phyloP scores from a whole-genome alignment of 2,329 filamentous ascomycete species.

The Amauroascus niger region DNA sequence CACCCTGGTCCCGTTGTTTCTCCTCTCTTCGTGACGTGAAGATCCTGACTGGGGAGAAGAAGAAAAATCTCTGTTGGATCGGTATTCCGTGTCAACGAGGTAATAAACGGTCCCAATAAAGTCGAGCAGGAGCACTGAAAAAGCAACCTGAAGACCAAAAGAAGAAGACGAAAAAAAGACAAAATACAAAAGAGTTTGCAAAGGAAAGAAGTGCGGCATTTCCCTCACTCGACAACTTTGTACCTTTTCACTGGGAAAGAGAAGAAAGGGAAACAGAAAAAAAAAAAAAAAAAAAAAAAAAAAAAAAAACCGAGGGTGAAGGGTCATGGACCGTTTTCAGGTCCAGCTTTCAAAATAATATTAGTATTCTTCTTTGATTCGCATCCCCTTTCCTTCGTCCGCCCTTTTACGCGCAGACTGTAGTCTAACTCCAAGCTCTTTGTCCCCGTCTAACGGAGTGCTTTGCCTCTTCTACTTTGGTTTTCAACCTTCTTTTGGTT shows the following conservation, averaged over 20 bases:
- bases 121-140: too few relatives aligned
- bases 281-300: background rate
- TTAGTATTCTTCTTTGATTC: background rate
- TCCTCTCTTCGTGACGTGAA: background rate
- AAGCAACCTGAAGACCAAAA: too few relatives aligned
- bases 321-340: conserved; percentile 1
- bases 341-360: background rate
- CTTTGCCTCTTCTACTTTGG: background rate
- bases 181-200: too few relatives aligned
- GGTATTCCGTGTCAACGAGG: background rate
- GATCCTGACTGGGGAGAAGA: too few relatives aligned
- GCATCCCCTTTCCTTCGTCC: background rate
- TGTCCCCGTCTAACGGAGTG: background rate
- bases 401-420: background rate
- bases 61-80: background rate
- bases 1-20: background rate
- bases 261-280: background rate
- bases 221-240: too few relatives aligned
- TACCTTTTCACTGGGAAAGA: too few relatives aligned
- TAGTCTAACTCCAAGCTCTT: background rate
- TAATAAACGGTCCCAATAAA: background rate
- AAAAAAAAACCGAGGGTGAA: background rate
- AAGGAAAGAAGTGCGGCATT: too few relatives aligned
- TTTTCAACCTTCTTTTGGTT: background rate
- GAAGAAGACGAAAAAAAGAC: too few relatives aligned